Evolutionary conservation across 2,329 filamentous ascomycete species (phyloP).

Genomic region (Alternaria gansuensis): DNA sequence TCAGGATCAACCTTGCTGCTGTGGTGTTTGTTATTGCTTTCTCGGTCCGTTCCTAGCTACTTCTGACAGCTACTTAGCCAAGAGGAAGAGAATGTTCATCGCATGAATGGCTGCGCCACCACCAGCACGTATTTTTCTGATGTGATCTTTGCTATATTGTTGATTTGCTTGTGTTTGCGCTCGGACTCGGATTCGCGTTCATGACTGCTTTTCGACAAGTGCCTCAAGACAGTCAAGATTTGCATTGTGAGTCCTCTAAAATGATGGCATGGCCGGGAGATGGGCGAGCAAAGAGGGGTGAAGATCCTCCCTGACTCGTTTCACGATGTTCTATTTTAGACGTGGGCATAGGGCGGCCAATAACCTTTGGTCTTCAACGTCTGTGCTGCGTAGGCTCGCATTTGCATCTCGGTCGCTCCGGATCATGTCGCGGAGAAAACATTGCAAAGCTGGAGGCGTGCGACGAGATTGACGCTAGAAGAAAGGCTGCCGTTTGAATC

Average conservation of each 20-base stretch:
- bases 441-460: background rate
- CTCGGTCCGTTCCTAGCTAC: constrained; percentile 17
- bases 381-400: constrained; percentile 4
- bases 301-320: constrained; percentile 16
- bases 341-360: constrained; percentile 16
- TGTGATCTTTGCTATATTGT: constrained; percentile 18
- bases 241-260: background rate
- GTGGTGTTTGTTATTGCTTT: constrained; percentile 15
- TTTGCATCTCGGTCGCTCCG: constrained; percentile 17
- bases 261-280: background rate
- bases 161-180: constrained; percentile 21
- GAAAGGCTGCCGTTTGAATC: constrained; percentile 28
- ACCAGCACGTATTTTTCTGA: constrained; percentile 9
- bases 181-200: constrained; percentile 22
- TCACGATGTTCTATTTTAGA: constrained; percentile 8
- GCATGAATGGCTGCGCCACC: constrained; percentile 9
- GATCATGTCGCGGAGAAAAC: background rate
- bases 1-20: constrained; percentile 15
- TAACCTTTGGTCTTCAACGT: background rate
- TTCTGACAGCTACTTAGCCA: constrained; percentile 9
- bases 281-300: constrained; percentile 7
- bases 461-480: constrained; percentile 16
- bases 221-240: constrained; percentile 1
- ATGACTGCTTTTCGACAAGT: constrained; percentile 22
- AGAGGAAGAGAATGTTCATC: background rate